phyloP scores from a whole-genome alignment of 148 eudicot species.

The Chenopodium berlandieri region DNA sequence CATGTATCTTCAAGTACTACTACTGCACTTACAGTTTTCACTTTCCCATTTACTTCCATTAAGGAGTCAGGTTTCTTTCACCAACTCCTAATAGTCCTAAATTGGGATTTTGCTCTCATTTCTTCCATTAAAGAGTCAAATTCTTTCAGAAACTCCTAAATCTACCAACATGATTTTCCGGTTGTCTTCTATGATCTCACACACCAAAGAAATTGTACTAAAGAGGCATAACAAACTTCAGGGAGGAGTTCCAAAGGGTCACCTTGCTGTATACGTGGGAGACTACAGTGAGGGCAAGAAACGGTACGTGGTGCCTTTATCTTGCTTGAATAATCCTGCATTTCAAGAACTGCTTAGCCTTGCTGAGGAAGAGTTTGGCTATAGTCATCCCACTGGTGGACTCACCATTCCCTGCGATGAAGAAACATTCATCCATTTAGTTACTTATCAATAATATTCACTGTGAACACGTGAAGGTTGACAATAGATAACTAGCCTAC shows the following conservation, averaged over 20 bases:
- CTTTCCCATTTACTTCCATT: neutral
- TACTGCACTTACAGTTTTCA: neutral
- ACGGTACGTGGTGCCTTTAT: conserved; percentile 51
- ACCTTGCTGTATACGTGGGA: conserved; percentile 61
- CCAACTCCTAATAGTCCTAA: neutral
- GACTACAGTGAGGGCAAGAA: conserved; percentile 35
- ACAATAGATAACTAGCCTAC: neutral
- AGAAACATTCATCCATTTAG: conserved; percentile 38
- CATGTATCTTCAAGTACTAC: conserved; percentile 5
- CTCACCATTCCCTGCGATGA: conserved; percentile 56
- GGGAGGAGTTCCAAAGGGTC: conserved; percentile 50
- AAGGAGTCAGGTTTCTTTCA: neutral
- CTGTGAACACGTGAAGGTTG: neutral
- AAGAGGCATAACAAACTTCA: conserved; percentile 20
- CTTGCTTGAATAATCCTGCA: conserved; percentile 52
- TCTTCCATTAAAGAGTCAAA: neutral
- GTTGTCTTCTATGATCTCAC: conserved; percentile 24
- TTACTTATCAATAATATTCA: conserved; percentile 30
- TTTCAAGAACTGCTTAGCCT: conserved; percentile 43
- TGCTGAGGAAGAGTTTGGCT: conserved; percentile 61
- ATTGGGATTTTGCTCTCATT: neutral
- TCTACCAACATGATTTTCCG: conserved; percentile 19
- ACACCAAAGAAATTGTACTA: conserved; percentile 22
- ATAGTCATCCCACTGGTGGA: conserved; percentile 52
- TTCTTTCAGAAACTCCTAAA: neutral